These are phyloP conservation scores for Cenchrus americanus DNA, from an alignment of 176 grass and related monocot genomes.

Conservation along the genomic window DNA sequence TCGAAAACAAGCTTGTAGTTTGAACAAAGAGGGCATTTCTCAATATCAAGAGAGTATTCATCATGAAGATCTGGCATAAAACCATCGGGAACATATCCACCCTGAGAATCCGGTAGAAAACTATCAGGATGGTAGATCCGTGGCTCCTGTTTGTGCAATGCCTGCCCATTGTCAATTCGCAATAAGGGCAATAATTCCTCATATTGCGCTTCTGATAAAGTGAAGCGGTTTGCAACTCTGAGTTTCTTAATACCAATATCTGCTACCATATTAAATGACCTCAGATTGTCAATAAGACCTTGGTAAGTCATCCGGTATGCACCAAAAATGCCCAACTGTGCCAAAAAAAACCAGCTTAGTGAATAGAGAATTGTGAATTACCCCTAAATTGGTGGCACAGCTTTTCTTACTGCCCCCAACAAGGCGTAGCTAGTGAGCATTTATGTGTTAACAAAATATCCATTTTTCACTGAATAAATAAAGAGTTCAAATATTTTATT, in stretches of 20 bases:
- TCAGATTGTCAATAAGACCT: slow-evolving; percentile 70
- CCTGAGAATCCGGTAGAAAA: slow-evolving; percentile 55
- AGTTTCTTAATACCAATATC: slow-evolving; percentile 62
- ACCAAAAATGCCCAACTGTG: slow-evolving; percentile 73
- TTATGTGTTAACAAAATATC: no score
- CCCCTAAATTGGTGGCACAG: background rate
- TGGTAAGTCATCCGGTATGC: slow-evolving; percentile 62
- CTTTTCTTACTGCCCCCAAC: slow-evolving; percentile 6
- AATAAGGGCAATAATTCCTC: slow-evolving; percentile 65
- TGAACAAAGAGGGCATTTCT: slow-evolving; percentile 69
- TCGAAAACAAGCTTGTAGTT: slow-evolving; percentile 86
- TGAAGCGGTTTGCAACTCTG: slow-evolving; percentile 62
- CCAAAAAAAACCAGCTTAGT: background rate
- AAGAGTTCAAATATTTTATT: background rate
- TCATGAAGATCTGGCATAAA: slow-evolving; percentile 61
- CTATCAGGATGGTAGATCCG: slow-evolving; percentile 56
- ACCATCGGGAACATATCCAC: slow-evolving; percentile 46
- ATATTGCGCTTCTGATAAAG: slow-evolving; percentile 57
- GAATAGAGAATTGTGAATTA: background rate
- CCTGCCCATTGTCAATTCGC: slow-evolving; percentile 51
- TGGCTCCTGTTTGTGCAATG: slow-evolving; percentile 39
- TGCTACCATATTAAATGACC: slow-evolving; percentile 60
- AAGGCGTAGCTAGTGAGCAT: no score
- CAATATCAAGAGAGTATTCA: slow-evolving; percentile 73
- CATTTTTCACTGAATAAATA: background rate